Conservation (phyloP, 2,329 filamentous ascomycete species). For the Xenoacremonium recifei region DNA sequence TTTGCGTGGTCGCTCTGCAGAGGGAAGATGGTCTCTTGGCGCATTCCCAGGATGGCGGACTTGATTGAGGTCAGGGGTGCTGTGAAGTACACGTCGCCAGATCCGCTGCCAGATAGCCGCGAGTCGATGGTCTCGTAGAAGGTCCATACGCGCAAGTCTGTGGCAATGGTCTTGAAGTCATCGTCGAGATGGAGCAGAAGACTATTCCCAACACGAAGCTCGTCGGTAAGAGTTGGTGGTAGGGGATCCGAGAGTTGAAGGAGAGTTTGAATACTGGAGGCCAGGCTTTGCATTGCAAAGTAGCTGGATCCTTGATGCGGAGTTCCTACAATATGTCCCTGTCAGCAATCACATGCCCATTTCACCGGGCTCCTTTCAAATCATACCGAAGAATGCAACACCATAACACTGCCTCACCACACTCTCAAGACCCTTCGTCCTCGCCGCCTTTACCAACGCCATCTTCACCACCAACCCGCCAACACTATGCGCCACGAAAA, state of each 20-base stretch:
- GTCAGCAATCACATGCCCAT: background rate
- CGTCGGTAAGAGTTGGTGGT: conserved; percentile 47
- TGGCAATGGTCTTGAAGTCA: conserved; percentile 54
- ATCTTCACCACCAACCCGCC: conserved; percentile 60
- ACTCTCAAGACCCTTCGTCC: conserved; percentile 35
- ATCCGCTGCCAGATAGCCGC: conserved; percentile 45
- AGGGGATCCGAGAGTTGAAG: conserved; percentile 51
- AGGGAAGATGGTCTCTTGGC: conserved; percentile 51
- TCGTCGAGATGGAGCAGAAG: conserved; percentile 50
- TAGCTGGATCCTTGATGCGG: conserved; percentile 64
- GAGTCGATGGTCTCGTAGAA: conserved; percentile 64
- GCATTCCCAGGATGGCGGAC: conserved; percentile 49
- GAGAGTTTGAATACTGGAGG: conserved; percentile 50
- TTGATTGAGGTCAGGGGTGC: conserved; percentile 59
- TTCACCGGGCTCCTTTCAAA: conserved; percentile 15
- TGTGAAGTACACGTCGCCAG: conserved; percentile 53
- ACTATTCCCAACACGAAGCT: conserved; percentile 50
- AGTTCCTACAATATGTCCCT: conserved; percentile 41
- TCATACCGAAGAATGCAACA: conserved; percentile 56
- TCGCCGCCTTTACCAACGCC: conserved; percentile 48
- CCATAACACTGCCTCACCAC: conserved; percentile 59
- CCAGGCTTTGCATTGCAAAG: conserved; percentile 56
- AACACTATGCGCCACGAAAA: conserved; percentile 61
- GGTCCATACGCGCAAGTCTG: conserved; percentile 60
- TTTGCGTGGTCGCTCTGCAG: conserved; percentile 55